Base-by-base conservation (phyloP, 495 filamentous ascomycete genomes). In the Wilcoxina mikolae region DNA sequence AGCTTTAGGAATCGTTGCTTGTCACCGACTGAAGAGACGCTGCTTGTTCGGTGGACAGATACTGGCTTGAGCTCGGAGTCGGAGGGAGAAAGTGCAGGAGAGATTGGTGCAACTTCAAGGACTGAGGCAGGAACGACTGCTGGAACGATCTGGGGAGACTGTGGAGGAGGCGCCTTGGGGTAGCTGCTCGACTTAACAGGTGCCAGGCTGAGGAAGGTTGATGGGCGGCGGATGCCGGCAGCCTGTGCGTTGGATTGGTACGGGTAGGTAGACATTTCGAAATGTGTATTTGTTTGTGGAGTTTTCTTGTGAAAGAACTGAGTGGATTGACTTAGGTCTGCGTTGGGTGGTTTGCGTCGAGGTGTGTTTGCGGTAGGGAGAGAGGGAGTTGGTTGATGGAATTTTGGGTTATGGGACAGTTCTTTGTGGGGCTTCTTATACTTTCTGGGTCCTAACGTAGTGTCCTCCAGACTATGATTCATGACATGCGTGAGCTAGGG, bases 1-100 rank as follows among this genome's bases (percentile, higher is more conserved):
- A 66, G 49, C 63, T 66, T 66, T 39, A 66, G 63, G 63, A 66
- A 66, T 51, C 59, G 56, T 51, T 60, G 54, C 59, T 65, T 66
- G 31, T 55, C 59, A 35, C 57, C 52, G 43, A 64, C 51, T 46
- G 62, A 65, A 4, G 63, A 65, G 44, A 57, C 54, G 20, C 60
- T 57, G 64, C 54, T 58, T 26, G 59, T 55, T 18, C 62, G 58
- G 58, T 58, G 35, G 20, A 55, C 43, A 26, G 43, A n/a, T n/a
- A n/a, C n/a, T n/a, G n/a, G 28, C 29, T 51, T 58, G 23, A 50
- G 10, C 20, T 56, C 53, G 23, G 46, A 29, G 15, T 55, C n/a
- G 23, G 51, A 26, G 22, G 63, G 63, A 20, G 62, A 59, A 47
- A 42, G 18, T 12, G 54, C 48, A 33, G 57, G 61, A 20, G 24